These are phyloP conservation scores for Fraxinus sp. DNA, from an alignment of 305 asterid genomes.

Conservation along the genomic window DNA sequence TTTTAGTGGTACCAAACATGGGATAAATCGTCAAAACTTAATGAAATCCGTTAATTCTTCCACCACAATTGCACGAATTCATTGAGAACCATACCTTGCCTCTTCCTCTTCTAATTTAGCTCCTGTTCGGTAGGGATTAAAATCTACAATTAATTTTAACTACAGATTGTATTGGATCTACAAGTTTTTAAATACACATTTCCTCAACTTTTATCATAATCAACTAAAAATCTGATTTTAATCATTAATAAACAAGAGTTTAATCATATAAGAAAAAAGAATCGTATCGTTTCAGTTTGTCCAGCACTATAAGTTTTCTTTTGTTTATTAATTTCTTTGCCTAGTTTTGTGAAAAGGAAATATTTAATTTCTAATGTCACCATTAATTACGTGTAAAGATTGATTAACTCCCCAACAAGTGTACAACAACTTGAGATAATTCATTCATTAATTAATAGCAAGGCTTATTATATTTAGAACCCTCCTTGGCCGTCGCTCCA, in stretches of 20 bases:
- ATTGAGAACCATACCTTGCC: too few relatives aligned
- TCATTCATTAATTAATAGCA: not conserved
- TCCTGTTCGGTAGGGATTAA: too few relatives aligned
- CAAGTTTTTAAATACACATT: not conserved
- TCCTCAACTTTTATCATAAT: not conserved
- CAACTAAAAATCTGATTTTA: too few relatives aligned
- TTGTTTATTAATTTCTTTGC: not conserved
- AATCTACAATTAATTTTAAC: too few relatives aligned
- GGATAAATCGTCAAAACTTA: too few relatives aligned
- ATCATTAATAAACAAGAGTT: too few relatives aligned
- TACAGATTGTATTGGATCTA: too few relatives aligned
- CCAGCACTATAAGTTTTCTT: not conserved
- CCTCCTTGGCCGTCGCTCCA: not conserved
- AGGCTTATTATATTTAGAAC: not conserved
- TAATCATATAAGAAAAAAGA: not conserved
- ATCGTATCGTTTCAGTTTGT: not conserved
- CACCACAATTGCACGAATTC: too few relatives aligned
- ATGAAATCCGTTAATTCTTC: too few relatives aligned
- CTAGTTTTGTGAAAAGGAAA: not conserved
- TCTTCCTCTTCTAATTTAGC: not conserved
- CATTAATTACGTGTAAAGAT: not conserved
- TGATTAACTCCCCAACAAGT: not conserved
- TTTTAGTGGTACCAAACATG: too few relatives aligned
- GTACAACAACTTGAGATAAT: not conserved
- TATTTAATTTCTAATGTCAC: not conserved